A percentile compares a stretch with the other conserved stretches of the same genome.
phyloP scores from a whole-genome alignment of 2,329 filamentous ascomycete genomes.

The Cercospora brassicicola region DNA sequence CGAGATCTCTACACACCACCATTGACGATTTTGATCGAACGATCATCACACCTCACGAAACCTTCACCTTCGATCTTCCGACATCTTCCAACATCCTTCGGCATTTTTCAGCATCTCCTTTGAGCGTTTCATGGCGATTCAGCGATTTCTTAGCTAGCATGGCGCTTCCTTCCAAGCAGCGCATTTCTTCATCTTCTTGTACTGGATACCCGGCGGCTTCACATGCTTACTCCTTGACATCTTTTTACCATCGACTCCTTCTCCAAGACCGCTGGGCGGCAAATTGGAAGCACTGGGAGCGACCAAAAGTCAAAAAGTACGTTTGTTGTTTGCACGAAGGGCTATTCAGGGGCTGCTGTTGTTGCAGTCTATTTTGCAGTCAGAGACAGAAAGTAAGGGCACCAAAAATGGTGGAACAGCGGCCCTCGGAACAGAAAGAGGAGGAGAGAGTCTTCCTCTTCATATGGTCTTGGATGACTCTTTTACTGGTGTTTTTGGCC shows the following conservation, averaged over 20 bases:
- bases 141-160: neutral
- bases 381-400: neutral
- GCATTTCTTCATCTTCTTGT: neutral
- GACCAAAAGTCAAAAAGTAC: slow-evolving; percentile 6
- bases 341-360: slow-evolving; percentile 1
- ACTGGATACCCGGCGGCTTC: slow-evolving; percentile 20
- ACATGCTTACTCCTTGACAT: slow-evolving; percentile 12
- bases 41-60: neutral
- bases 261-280: slow-evolving; percentile 3
- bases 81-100: neutral
- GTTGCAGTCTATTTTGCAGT: neutral
- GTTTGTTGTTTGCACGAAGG: slow-evolving; percentile 2
- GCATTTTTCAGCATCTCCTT: neutral
- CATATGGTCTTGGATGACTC: neutral
- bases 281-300: neutral
- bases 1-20: neutral
- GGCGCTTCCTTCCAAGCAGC: neutral
- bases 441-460: neutral
- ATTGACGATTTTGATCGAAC: neutral
- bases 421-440: neutral
- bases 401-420: neutral
- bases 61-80: neutral
- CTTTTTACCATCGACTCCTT: neutral
- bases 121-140: neutral
- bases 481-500: neutral